These are phyloP conservation scores for Rhizopogon vinicolor DNA, from an alignment of 768 basidiomycete species.

Conservation along the genomic window DNA sequence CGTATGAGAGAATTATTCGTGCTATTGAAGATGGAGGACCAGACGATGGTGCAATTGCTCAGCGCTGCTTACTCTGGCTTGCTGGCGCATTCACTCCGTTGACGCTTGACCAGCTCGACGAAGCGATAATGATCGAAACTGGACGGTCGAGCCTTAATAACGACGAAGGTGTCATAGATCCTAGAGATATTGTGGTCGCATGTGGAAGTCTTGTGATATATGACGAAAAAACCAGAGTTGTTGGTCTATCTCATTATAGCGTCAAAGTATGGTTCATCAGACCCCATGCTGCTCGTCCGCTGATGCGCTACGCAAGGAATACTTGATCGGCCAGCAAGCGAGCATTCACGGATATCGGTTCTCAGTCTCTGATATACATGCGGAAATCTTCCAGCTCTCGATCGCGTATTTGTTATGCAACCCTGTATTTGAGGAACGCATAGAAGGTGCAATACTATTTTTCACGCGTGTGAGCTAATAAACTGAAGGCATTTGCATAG, in stretches of 20 bases:
- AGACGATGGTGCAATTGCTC: not conserved
- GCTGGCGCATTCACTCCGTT: not conserved
- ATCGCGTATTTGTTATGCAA: not conserved
- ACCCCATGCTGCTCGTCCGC: no score
- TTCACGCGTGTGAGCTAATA: not conserved
- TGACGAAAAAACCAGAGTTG: not conserved
- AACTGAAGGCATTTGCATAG: not conserved
- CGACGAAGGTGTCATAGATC: not conserved
- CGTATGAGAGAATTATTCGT: constrained; percentile 15
- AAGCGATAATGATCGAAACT: constrained; percentile 1
- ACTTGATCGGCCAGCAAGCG: not conserved
- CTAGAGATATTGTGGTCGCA: not conserved
- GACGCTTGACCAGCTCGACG: not conserved
- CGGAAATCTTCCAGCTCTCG: not conserved
- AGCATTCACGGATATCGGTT: no score
- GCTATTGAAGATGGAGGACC: not conserved
- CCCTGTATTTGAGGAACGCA: not conserved
- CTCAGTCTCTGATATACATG: not conserved
- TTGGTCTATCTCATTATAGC: constrained; percentile 4
- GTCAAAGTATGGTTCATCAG: not conserved
- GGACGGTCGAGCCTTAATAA: not conserved
- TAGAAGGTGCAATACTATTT: not conserved
- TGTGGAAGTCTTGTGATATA: constrained; percentile 1
- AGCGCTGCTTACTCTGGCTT: not conserved
- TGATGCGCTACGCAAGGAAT: not conserved